A percentile compares a stretch with the other conserved stretches of the same genome.
These are phyloP conservation scores for Halophytophthora batemanensis DNA, from an alignment of 352 stramenopile species.

Conservation along the genomic window DNA sequence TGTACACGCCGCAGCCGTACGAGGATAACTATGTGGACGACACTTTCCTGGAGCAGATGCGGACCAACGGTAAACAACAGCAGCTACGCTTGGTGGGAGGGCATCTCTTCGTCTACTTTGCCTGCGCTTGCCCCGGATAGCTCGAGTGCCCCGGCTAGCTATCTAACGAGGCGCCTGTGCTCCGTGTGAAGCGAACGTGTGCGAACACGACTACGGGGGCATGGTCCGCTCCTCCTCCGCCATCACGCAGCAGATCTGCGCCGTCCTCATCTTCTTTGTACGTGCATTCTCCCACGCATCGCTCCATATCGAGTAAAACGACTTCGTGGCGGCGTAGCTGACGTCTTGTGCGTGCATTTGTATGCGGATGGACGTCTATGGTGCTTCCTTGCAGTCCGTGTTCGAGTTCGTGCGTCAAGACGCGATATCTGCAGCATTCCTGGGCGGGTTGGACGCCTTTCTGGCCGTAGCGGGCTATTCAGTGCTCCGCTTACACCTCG, in stretches of 20 bases:
- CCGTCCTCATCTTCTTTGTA: constrained; percentile 88
- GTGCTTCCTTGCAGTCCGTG: constrained; percentile 38
- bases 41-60: constrained; percentile 89
- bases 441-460: constrained; percentile 57
- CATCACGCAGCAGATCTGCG: constrained; percentile 88
- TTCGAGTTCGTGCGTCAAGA: constrained; percentile 68
- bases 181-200: constrained; percentile 86
- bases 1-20: constrained; percentile 87
- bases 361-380: not conserved
- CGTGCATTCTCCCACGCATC: no score
- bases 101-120: no score
- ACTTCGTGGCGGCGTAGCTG: no score
- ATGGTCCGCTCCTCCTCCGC: constrained; percentile 83
- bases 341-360: not conserved
- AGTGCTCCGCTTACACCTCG: constrained; percentile 45
- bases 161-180: no score
- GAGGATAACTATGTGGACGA: constrained; percentile 90
- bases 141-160: no score
- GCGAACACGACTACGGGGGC: constrained; percentile 77
- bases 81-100: not conserved
- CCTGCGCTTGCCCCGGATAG: no score
- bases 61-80: constrained; percentile 72
- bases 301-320: no score
- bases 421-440: constrained; percentile 45
- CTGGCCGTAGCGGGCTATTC: constrained; percentile 53